Conservation (phyloP, 23 red algal species). For the Porphyridium purpureum region DNA sequence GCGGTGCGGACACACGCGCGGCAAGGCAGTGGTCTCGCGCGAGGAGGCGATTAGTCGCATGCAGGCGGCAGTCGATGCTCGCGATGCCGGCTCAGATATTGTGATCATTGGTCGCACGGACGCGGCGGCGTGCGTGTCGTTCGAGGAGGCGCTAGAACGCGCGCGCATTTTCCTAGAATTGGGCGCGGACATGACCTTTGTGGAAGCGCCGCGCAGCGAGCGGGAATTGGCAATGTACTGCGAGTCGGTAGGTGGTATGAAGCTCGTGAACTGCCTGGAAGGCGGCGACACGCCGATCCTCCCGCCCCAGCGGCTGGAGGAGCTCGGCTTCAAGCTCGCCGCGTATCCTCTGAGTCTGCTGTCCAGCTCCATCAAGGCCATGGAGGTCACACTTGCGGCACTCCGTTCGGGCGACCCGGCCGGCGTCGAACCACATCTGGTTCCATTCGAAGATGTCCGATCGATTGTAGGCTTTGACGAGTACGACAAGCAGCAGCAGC, state of each 20-base stretch:
- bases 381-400: slow-evolving; percentile 41
- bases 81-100: slow-evolving; percentile 36
- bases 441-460: slow-evolving; percentile 40
- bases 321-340: slow-evolving; percentile 66
- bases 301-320: slow-evolving; percentile 36
- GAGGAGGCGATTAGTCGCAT: slow-evolving; percentile 61
- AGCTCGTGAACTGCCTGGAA: slow-evolving; percentile 84
- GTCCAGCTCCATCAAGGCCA: slow-evolving; percentile 56
- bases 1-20: slow-evolving; percentile 88
- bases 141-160: slow-evolving; percentile 72
- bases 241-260: slow-evolving; percentile 16
- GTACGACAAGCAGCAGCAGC: slow-evolving; percentile 29
- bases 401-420: slow-evolving; percentile 33
- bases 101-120: slow-evolving; percentile 71
- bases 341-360: slow-evolving; percentile 86
- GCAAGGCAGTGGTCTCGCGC: slow-evolving; percentile 70
- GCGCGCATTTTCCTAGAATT: slow-evolving; percentile 33
- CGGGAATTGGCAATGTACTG: slow-evolving; percentile 36
- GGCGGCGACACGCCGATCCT: slow-evolving; percentile 74
- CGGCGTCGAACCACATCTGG: slow-evolving; percentile 35
- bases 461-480: slow-evolving; percentile 64
- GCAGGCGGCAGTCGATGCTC: slow-evolving; percentile 71
- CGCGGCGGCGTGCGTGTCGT: slow-evolving; percentile 12
- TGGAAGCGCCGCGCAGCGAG: slow-evolving; percentile 59
- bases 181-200: slow-evolving; percentile 81